phyloP scores from a whole-genome alignment of 148 eudicot genomes.

The Heliamphora exappendiculata region DNA sequence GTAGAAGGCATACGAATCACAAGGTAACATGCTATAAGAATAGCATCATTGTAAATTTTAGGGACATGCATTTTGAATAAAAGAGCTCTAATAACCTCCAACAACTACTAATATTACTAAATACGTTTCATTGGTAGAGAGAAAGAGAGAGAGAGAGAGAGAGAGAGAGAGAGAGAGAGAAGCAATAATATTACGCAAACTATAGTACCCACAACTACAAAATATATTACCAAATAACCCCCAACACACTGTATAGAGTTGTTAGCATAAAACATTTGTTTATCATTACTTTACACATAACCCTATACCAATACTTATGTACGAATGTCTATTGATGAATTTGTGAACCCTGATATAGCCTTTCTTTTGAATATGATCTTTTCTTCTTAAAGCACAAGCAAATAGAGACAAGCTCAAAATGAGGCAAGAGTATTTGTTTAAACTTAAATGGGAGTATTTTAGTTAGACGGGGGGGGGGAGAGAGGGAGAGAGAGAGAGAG shows the following conservation, averaged over 20 bases:
- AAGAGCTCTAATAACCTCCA: too few species aligned
- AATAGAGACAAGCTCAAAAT: not conserved
- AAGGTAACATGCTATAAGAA: too few species aligned
- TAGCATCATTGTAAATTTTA: too few species aligned
- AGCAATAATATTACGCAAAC: not conserved
- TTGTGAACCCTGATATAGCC: not conserved
- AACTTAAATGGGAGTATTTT: not conserved
- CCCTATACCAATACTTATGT: too few species aligned
- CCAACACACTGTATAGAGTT: not conserved
- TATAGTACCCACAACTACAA: not conserved
- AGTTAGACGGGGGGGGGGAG: not conserved
- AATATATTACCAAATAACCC: not conserved
- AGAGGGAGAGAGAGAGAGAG: not conserved
- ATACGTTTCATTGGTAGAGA: too few species aligned
- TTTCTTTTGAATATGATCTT: not conserved
- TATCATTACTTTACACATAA: not conserved
- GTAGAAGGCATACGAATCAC: too few species aligned
- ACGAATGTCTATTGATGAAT: too few species aligned
- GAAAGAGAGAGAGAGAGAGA: too few species aligned
- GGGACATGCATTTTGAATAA: too few species aligned
- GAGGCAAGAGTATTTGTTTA: not conserved
- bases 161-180: too few species aligned
- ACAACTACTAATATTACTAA: too few species aligned
- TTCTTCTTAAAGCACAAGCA: not conserved
- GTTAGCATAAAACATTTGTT: not conserved